Base-by-base conservation (phyloP, 2,329 filamentous ascomycete species). In the Colletotrichum melonis region DNA sequence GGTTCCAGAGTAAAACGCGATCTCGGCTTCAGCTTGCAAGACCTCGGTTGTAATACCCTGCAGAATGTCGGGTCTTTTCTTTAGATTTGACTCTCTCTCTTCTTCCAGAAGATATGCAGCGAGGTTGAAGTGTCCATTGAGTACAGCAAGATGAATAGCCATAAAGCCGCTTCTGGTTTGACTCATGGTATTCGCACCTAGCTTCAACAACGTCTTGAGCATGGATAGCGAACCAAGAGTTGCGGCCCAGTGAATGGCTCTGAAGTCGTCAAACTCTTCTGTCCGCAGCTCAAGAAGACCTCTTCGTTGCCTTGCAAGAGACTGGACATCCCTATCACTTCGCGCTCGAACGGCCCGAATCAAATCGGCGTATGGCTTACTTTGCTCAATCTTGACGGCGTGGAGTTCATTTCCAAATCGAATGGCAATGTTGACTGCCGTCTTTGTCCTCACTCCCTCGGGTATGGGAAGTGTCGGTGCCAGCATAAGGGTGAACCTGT, bases 221-320 rank as follows among this genome's bases (percentile, higher is more conserved):
- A 59, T 28, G 5, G 46, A 35, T 16, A 30, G 49, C 1, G 22
- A 64, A 14, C 67, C 67, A 19, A 64, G 14, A 22, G 30, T 28
- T 8, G 68, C 62, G 2, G 68, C 68, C 68, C 68, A 67, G 14
- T 70, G 68, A 5, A 70, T 22, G 7, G 68, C 62, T n/a, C 62
- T 49, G 4, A 70, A 70, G 1, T 55, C 12, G n/a, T 70, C 68
- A 9, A 67, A 42, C 6, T 70, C 68, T 8, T 60, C 32, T 1
- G 55, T 67, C 1, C 19, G 35, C 0, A 38, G 38, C 30, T 70
- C 63, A 4, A 70, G 24, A 1, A 69, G 22, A 1, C 7, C 24
- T 4, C 7, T 38, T 1, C 46, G 14, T 9, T 38, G n/a, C 19
- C 24, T 26, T 7, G 12, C 59, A 0, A 69, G 14, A 1, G 52